phyloP scores from a whole-genome alignment of 257 asterid genomes.

The Vinca minor region DNA sequence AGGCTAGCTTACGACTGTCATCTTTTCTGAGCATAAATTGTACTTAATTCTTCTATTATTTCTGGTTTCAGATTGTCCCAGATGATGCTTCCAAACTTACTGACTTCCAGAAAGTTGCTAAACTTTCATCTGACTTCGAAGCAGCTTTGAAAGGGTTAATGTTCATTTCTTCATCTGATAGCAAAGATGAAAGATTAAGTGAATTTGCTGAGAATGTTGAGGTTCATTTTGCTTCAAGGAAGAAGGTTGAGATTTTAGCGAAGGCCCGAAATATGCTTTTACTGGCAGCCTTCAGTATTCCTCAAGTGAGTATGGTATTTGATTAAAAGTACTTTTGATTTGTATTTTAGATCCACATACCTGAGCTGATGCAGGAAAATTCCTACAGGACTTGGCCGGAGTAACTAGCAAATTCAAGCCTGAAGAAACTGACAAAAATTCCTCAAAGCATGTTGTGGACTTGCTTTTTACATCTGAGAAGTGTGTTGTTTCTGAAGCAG shows the following conservation, averaged over 20 bases:
- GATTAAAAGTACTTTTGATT: not conserved
- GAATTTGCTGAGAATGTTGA: constrained; percentile 78
- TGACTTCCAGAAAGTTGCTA: constrained; percentile 74
- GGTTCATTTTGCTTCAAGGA: constrained; percentile 86
- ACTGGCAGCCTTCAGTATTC: constrained; percentile 56
- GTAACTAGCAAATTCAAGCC: constrained; percentile 26
- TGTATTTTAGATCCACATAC: not conserved
- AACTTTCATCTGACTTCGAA: constrained; percentile 72
- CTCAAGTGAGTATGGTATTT: constrained; percentile 53
- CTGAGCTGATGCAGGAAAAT: constrained; percentile 10
- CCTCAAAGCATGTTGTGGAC: constrained; percentile 32
- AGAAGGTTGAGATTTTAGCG: constrained; percentile 78
- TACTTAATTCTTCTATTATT: constrained; percentile 15
- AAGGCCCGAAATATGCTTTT: constrained; percentile 76
- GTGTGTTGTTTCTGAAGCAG: constrained; percentile 75
- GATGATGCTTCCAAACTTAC: constrained; percentile 93
- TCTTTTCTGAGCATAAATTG: not conserved
- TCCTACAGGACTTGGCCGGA: constrained; percentile 38
- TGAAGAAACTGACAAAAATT: constrained; percentile 33
- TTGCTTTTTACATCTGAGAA: constrained; percentile 78
- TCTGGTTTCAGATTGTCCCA: constrained; percentile 67
- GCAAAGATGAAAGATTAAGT: constrained; percentile 67
- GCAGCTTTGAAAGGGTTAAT: constrained; percentile 50
- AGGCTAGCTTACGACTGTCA: too few species aligned
- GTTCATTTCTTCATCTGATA: constrained; percentile 71